A percentile compares a stretch with the other conserved stretches of the same genome.
phyloP scores from a whole-genome alignment of 306 rosid genomes.

The Sphenostylis stenocarpa region DNA sequence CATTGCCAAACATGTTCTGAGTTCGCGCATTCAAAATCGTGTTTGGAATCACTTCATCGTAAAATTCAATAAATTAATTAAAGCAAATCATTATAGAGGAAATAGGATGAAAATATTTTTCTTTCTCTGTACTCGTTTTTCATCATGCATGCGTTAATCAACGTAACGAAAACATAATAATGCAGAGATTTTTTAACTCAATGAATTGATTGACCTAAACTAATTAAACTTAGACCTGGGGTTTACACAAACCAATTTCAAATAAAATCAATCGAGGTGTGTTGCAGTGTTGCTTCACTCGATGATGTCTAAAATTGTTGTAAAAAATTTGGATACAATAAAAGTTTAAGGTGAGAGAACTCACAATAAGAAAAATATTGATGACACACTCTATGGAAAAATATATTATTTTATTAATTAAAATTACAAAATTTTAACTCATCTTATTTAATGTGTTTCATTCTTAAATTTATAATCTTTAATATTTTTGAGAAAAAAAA shows the following conservation, averaged over 20 bases:
- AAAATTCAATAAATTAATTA: background rate
- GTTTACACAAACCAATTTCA: too few relatives aligned
- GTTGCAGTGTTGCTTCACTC: too few relatives aligned
- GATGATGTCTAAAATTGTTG: background rate
- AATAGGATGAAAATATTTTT: background rate
- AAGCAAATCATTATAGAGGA: background rate
- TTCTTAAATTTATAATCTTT: too few relatives aligned
- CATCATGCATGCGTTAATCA: background rate
- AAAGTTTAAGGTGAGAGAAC: background rate
- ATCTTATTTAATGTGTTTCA: background rate
- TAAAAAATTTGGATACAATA: background rate
- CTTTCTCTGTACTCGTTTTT: background rate
- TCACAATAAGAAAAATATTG: background rate
- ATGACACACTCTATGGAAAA: too few relatives aligned
- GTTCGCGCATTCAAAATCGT: background rate
- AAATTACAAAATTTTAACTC: background rate
- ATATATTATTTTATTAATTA: background rate
- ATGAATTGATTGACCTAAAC: background rate
- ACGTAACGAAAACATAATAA: background rate
- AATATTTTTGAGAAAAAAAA: too few relatives aligned
- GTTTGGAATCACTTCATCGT: background rate
- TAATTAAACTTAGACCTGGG: too few relatives aligned
- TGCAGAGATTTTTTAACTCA: background rate
- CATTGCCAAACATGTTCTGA: background rate
- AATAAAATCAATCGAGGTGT: too few relatives aligned